Evolutionary conservation across 1,284 basidiomycete genomes (phyloP), one percentile per base, ranked within the genome.

Genomic region (Anthracocystis walkeri): DNA sequence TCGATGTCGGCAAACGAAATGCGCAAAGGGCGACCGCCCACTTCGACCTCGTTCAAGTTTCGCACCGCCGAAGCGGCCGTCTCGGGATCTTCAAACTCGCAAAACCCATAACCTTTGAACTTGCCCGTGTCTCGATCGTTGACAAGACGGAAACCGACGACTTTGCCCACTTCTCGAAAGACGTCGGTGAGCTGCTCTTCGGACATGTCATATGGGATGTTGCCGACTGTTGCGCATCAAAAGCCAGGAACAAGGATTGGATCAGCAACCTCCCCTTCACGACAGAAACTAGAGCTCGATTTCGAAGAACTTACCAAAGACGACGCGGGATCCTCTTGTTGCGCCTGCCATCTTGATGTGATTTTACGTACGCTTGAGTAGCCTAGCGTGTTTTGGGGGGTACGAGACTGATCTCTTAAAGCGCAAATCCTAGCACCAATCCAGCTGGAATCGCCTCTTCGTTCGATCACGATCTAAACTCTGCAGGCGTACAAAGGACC

Each of bases 71-170:
- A 93, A 16, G 89, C 86, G 1, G 92, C 92, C 8, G 95, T 98
- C 86, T 97, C 94, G 83, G 95, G 92, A 86, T 99, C 96, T 81
- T 92, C 91, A 85, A 94, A 97, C 89, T 97, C 94, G 87, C 95
- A 95, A 85, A 97, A 97, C 14, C 95, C 96, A 85, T 97, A 99
- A 16, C 97, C 96, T 87, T 93, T 94, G 53, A 95, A 93, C 86
- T 96, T 94, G 62, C 95, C 95, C 20, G 95, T 97, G 65, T 94
- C 93, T 78, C 93, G 89, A 87, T 99, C 96, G 86, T 95, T 97
- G 57, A 98, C 95, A 33, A 83, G 70, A 45, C 80, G 73, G 65
- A 85, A 82, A 2, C 79, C 83, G 27, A 80, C 82, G 23, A 85
- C 83, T 46, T 76, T 78, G 16, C 83, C 83, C 14, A 84, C 83